These are phyloP conservation scores for Microcera coccophila DNA, from an alignment of 2,329 filamentous ascomycete species.

Conservation along the genomic window DNA sequence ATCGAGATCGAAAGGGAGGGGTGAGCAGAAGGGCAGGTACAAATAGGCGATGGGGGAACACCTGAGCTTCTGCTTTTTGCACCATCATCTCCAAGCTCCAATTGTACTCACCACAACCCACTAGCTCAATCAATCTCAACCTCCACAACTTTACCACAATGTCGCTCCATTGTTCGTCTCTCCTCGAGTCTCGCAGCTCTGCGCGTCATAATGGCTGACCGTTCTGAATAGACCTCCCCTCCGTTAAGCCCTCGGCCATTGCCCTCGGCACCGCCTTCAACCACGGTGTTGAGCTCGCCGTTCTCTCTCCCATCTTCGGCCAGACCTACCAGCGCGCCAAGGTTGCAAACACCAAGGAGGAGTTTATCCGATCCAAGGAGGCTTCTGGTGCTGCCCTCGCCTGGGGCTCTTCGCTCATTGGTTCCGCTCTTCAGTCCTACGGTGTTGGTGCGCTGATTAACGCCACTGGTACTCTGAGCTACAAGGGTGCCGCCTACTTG, in stretches of 20 bases:
- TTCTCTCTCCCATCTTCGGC: conserved; percentile 86
- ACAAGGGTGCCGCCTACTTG: conserved; percentile 95
- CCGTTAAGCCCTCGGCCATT: conserved; percentile 97
- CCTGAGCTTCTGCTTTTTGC: conserved; percentile 1
- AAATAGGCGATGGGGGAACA: conserved; percentile 20
- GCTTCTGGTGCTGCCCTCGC: conserved; percentile 80
- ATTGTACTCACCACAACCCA: conserved; percentile 3
- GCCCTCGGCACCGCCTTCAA: conserved; percentile 95
- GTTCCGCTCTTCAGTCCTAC: conserved; percentile 84
- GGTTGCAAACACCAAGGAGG: conserved; percentile 88
- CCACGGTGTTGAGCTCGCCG: conserved; percentile 83
- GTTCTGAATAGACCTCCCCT: conserved; percentile 50
- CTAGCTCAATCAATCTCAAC: conserved; percentile 1
- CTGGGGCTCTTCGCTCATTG: conserved; percentile 85
- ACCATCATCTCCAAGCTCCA: conserved; percentile 7
- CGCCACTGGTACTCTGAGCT: conserved; percentile 88
- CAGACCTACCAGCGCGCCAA: conserved; percentile 92
- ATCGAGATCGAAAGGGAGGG: conserved; percentile 20
- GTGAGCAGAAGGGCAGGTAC: conserved; percentile 15
- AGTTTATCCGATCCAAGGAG: conserved; percentile 93
- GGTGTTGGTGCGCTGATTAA: conserved; percentile 89
- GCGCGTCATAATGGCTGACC: conserved; percentile 1
- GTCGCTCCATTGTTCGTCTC: conserved; percentile 57
- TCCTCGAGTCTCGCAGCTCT: neutral
- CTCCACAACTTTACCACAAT: conserved; percentile 37